These are phyloP conservation scores for Yamadazyma paraphyllophila DNA, from an alignment of 805 yeast species.

Conservation along the genomic window DNA sequence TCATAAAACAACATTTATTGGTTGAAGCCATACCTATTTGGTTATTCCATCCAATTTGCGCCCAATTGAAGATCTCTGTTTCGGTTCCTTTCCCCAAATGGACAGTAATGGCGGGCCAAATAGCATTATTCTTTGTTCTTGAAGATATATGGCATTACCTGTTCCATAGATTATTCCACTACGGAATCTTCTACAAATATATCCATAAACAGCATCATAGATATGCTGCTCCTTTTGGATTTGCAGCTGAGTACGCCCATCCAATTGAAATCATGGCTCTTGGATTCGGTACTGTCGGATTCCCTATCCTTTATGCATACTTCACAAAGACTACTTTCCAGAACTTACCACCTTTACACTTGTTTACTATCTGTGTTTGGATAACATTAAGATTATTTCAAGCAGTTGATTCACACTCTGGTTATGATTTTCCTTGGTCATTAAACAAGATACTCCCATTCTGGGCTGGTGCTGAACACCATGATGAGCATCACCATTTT, in stretches of 20 bases:
- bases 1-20: slow-evolving; percentile 79
- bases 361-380: slow-evolving; percentile 89
- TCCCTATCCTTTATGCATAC: slow-evolving; percentile 82
- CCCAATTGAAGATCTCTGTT: slow-evolving; percentile 70
- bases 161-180: slow-evolving; percentile 88
- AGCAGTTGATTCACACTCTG: slow-evolving; percentile 97
- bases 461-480: slow-evolving; percentile 99
- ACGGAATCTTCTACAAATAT: slow-evolving; percentile 83
- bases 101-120: slow-evolving; percentile 59
- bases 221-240: slow-evolving; percentile 96
- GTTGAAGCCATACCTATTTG: slow-evolving; percentile 96
- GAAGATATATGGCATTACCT: slow-evolving; percentile 98
- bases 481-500: slow-evolving; percentile 94
- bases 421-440: slow-evolving; percentile 97
- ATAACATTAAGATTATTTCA: slow-evolving; percentile 84
- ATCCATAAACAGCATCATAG: slow-evolving; percentile 98
- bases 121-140: slow-evolving; percentile 72
- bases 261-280: slow-evolving; percentile 88
- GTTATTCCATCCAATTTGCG: slow-evolving; percentile 94
- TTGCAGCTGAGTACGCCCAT: slow-evolving; percentile 97
- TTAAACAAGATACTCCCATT: slow-evolving; percentile 87
- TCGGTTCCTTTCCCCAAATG: slow-evolving; percentile 82
- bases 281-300: slow-evolving; percentile 95
- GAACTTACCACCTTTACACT: slow-evolving; percentile 52
- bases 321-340: slow-evolving; percentile 47